Base-by-base conservation (phyloP, 169 alveolate genomes). In the Perkinsus olseni region DNA sequence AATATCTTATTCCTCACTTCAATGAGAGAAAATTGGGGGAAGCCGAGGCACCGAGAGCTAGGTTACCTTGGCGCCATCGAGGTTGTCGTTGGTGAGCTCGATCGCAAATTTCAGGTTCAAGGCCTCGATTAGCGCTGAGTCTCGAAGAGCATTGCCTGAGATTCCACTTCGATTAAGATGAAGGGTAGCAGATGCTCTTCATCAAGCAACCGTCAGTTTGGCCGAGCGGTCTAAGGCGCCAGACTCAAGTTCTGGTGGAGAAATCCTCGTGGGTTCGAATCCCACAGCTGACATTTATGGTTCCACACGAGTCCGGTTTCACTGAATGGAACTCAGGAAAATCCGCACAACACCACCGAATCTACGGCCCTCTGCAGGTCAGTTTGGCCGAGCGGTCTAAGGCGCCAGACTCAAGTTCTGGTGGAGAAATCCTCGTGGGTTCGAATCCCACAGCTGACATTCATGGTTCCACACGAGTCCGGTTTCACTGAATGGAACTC, bases 21-120 rank as follows among this genome's bases (percentile, higher is more conserved):
- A 39, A 38, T 28, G 39, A 11, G 0, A 13, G 24, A 24, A 8
- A 91, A 8, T 0, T 28, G 39, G 28, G 45, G 34, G 8, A 13
- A 0, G 36, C 31, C 8, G 37, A 91, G 36, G 24, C 34, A 21
- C 38, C 17, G 45, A 38, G 21, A 13, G 45, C 36, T 37, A 74
- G 11, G 36, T 34, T n/a, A 38, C 37, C 40, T 21, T 6, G 51
- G 39, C 92, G 38, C 94, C 95, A 38, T 96, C 94, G 50, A 92
- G 93, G 93, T 97, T 96, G 90, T 96, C 97, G 93, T 96, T 96
- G 31, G 95, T 93, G 93, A 95, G 97, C 94, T 97, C 99, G 92
- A 97, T 97, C 37, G 99, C 99, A 20, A 98, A 97, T 94, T 97
- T 98, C 93, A 98, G 94, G 93, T 98, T 98, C 95, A 97, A 97